Base-by-base conservation (phyloP, 75 land plant genomes). In the Cryptomeria japonica region DNA sequence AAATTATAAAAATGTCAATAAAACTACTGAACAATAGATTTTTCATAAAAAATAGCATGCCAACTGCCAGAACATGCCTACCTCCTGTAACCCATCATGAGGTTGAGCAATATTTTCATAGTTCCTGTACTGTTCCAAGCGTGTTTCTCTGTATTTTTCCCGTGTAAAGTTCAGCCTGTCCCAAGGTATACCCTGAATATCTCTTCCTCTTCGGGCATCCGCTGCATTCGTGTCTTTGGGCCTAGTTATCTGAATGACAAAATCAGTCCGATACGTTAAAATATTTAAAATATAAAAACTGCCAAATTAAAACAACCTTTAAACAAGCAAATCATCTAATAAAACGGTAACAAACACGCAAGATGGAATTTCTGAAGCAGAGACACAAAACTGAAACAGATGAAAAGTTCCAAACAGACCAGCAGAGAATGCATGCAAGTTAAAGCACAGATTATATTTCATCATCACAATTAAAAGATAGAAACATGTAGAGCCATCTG, bases 161-260 rank as follows among this genome's bases (percentile, higher is more conserved):
- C 99, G 88, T 77, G 98, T 90, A 36, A 96, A 92, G 86, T 92
- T 93, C 72, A 97, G 84, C 61, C 94, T 92, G 0, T 93, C 95
- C 99, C 99, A 97, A 3, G 96, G 96, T 82, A 97, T 97, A 36
- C 98, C 98, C 87, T 97, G 99, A 83, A 97, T 97, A 87, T 97
- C 99, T 89, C 91, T 95, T 56, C 99, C 99, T 87, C 82, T 90
- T 80, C 96, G 90, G 37, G 98, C 98, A 86, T 96, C 92, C 6
- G 93, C 93, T 37, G 96, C 92, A 41, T 94, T 88, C 4, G 96
- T 96, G 87, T 96, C 97, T 0, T 85, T 61, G 22, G 88, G 86
- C 75, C 87, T 88, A 68, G 85, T 68, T 49, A 86, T 64, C 88
- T 87, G 72, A 75, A 75, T 1, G 14, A 34, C 77, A 75, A 75